Conservation (phyloP, 768 basidiomycete species). For the Dendrothele bispora region DNA sequence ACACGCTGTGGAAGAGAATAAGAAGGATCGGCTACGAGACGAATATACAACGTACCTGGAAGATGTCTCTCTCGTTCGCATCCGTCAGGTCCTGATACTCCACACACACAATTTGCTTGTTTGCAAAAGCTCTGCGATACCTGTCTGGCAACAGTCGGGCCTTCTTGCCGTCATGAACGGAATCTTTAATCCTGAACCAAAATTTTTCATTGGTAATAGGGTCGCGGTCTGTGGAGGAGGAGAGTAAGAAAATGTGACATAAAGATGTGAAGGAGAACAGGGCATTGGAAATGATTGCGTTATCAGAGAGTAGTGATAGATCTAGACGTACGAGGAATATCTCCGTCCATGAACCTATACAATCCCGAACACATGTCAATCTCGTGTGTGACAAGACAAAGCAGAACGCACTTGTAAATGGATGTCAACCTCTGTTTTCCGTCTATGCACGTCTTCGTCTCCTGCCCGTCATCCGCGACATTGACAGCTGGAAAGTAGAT, state of each 20-base stretch:
- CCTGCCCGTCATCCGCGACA: slow-evolving; percentile 38
- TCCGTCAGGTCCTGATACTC: slow-evolving; percentile 44
- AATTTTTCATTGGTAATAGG: slow-evolving; percentile 35
- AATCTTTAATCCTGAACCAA: slow-evolving; percentile 31
- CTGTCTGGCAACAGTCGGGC: slow-evolving; percentile 34
- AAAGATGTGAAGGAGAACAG: too few species aligned
- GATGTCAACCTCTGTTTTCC: slow-evolving; percentile 58
- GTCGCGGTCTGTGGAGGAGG: neutral
- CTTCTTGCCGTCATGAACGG: slow-evolving; percentile 15
- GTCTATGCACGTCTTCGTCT: slow-evolving; percentile 50
- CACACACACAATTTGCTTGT: slow-evolving; percentile 54
- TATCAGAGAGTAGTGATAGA: neutral
- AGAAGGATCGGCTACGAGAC: neutral
- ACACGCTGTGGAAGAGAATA: slow-evolving; percentile 35
- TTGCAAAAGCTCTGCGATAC: slow-evolving; percentile 42
- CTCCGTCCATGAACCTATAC: slow-evolving; percentile 6
- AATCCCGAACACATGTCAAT: neutral
- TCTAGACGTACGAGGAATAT: neutral
- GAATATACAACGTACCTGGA: slow-evolving; percentile 36
- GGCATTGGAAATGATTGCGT: neutral
- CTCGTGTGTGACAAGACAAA: neutral
- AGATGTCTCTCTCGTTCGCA: slow-evolving; percentile 41
- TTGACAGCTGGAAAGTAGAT: slow-evolving; percentile 32
- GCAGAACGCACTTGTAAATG: slow-evolving; percentile 39
- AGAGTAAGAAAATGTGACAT: neutral